Base-by-base conservation (phyloP, 305 asterid genomes). In the Fraxinus velutina region DNA sequence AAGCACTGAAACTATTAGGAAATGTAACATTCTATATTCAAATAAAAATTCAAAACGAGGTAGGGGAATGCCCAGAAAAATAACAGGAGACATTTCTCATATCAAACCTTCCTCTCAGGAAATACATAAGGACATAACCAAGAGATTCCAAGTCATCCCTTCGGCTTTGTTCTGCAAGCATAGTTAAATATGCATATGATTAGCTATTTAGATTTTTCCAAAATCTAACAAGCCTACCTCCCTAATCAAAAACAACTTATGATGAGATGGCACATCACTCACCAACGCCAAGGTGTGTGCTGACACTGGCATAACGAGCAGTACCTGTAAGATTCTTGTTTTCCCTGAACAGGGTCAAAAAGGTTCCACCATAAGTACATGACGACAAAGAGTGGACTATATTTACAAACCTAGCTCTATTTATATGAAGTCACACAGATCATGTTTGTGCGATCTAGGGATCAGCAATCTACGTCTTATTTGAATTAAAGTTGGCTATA, bases 251-350 rank as follows among this genome's bases (percentile, higher is more conserved):
- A 64, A 81, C 55, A 82, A 57, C 50, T 64, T 76, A 32, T n/a
- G 29, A 75, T 55, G 70, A 79, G 70, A 78, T 33, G 27, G 79
- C 77, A 64, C 22, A 71, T 47, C 81, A 89, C 93, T 87, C 87
- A 92, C 97, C 97, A 91, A 92, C 89, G 70, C 97, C 97, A 79
- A 92, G 93, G 88, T 92, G 93, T 64, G 94, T 92, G 79, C 90
- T 89, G 77, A 88, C 92, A 82, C 96, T 92, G 29, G 94, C 96
- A 90, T 92, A 92, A 79, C 97, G 93, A 80, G 97, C 94, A 17
- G 94, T 92, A 36, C 97, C 97, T 1, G 92, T 92, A 81, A 91
- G 94, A 89, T 89, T 92, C 90, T 92, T 92, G 89, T 92, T 92
- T 85, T 92, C 97, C 97, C 97, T 92, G 88, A 75, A 76, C 71